A percentile compares a stretch with the other conserved stretches of the same genome.
Evolutionary conservation across 371 early-diverging fungal genomes (phyloP).

Genomic region (Mortierella sp.): DNA sequence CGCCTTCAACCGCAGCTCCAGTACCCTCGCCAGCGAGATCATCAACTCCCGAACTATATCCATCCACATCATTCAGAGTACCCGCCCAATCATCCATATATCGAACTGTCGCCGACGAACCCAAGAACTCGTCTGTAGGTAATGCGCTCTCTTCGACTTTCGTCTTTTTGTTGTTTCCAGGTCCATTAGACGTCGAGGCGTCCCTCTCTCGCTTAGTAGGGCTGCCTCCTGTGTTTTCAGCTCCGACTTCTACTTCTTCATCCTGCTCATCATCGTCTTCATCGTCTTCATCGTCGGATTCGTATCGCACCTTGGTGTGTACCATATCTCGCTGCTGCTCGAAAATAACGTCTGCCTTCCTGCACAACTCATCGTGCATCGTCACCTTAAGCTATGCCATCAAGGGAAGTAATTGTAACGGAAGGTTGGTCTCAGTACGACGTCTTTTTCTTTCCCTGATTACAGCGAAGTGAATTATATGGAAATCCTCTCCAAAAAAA

Average conservation of each 20-base stretch:
- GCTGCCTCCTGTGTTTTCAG: neutral
- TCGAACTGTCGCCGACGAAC: constrained; percentile 7
- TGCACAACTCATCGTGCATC: constrained; percentile 50
- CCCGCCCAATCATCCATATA: constrained; percentile 52
- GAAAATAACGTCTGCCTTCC: constrained; percentile 38
- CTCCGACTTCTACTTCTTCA: neutral
- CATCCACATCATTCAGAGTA: constrained; percentile 18
- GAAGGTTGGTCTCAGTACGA: neutral
- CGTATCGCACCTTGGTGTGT: constrained; percentile 40
- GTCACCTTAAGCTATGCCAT: constrained; percentile 31
- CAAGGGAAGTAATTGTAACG: neutral
- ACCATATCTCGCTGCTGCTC: constrained; percentile 47
- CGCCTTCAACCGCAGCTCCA: neutral
- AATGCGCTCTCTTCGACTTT: neutral
- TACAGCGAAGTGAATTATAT: neutral
- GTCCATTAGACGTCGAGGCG: neutral
- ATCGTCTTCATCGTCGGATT: constrained; percentile 36
- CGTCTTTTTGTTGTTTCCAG: neutral
- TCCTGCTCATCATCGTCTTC: neutral
- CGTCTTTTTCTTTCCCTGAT: neutral
- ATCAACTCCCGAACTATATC: constrained; percentile 21
- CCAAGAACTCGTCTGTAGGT: constrained; percentile 21
- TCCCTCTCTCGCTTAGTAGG: neutral
- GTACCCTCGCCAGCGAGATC: constrained; percentile 6
- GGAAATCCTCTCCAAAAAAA: no score